Evolutionary conservation across 2,329 filamentous ascomycete species (phyloP), one percentile per base, ranked within the genome.

Genomic region (Aspergillus ustus): DNA sequence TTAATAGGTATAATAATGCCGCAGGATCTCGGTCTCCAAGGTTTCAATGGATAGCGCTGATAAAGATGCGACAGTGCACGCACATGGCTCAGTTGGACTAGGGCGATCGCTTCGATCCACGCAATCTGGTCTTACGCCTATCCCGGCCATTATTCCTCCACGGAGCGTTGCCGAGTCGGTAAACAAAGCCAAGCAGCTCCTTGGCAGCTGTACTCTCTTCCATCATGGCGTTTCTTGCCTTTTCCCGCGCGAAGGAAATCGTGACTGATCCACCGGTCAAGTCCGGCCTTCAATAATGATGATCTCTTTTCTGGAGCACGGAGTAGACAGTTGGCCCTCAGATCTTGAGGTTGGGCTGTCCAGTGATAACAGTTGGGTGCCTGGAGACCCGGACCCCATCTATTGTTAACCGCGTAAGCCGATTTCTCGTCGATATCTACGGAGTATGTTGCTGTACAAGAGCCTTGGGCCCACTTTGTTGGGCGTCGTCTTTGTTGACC

Each of bases 341-440:
- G 55, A 51, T 57, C 45, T 31, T 11, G 19, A 28, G 29, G 49
- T 15, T 40, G 59, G 46, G 55, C 34, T 40, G 5, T 40, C 34
- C 34, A 31, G 22, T n/a, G n/a, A 31, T 67, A 62, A 67, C 52
- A 60, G 64, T 57, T 61, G 62, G 53, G 64, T 63, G 61, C 60
- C 57, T 58, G n/a, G n/a, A n/a, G n/a, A n/a, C n/a, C n/a, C n/a
- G n/a, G n/a, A n/a, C n/a, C 19, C 25, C 25, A 25, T 25, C 25
- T 45, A 19, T 44, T 11, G 48, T 25, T 19, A 56, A 59, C 52
- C 46, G 57, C 45, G 55, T 55, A 55, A 60, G 57, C 53, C 49
- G 44, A 44, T 51, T 51, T 20, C 40, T 44, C 29, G 17, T 19
- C 34, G 8, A 29, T 37, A 43, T 49, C 25, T 11, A n/a, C n/a